These are phyloP conservation scores for Glarea lozoyensis DNA, from an alignment of 495 filamentous ascomycete species.

Conservation along the genomic window DNA sequence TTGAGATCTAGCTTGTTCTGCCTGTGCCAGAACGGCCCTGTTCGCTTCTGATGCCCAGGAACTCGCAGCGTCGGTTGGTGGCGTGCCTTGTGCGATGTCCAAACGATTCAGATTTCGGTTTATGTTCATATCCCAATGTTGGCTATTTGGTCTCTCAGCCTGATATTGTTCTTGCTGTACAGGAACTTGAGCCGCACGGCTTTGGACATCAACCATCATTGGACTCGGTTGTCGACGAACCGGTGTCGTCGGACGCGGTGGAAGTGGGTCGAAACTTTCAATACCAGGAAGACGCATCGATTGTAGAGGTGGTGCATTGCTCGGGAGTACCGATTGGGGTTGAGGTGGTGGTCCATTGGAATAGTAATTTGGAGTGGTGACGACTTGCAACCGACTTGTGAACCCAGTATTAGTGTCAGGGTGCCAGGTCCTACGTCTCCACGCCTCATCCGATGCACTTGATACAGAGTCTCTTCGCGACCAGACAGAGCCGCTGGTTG, in stretches of 20 bases:
- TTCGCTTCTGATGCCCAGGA: slow-evolving; percentile 41
- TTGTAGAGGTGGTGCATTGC: slow-evolving; percentile 35
- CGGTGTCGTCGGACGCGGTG: slow-evolving; percentile 51
- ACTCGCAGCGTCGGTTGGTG: slow-evolving; percentile 36
- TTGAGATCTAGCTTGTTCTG: slow-evolving; percentile 29
- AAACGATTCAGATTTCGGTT: slow-evolving; percentile 67
- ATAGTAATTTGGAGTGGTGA: slow-evolving; percentile 51
- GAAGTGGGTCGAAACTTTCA: slow-evolving; percentile 73
- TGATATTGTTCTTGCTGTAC: slow-evolving; percentile 8
- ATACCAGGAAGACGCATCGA: slow-evolving; percentile 71
- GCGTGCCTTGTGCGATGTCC: slow-evolving; percentile 53
- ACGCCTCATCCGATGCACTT: slow-evolving; percentile 59
- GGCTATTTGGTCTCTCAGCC: slow-evolving; percentile 51
- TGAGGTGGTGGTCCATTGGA: slow-evolving; percentile 49
- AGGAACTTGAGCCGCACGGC: slow-evolving; percentile 32
- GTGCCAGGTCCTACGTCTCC: slow-evolving; percentile 84
- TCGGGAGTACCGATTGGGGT: slow-evolving; percentile 37
- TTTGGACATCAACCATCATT: slow-evolving; percentile 55
- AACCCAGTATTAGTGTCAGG: slow-evolving; percentile 56
- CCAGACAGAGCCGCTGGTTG: slow-evolving; percentile 43
- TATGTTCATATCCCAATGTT: slow-evolving; percentile 68
- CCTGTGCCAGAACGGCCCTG: slow-evolving; percentile 38
- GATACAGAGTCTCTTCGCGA: slow-evolving; percentile 56
- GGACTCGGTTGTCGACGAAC: slow-evolving; percentile 55
- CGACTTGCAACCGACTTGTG: slow-evolving; percentile 37